phyloP scores from a whole-genome alignment of 2,329 filamentous ascomycete species.

The Leptographium lundbergii region DNA sequence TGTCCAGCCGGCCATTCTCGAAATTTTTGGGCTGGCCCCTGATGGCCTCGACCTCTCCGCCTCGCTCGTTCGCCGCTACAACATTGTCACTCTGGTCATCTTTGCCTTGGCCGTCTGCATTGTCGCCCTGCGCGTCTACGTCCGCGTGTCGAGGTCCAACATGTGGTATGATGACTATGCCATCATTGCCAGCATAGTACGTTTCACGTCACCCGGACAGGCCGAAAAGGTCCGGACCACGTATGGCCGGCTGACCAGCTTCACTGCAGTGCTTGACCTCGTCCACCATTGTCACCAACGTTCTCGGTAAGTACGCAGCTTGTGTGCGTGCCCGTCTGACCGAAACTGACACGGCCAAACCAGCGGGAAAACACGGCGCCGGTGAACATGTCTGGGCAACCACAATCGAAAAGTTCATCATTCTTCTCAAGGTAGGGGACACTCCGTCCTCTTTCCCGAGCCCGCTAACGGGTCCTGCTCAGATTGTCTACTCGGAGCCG shows the following conservation, averaged over 20 bases:
- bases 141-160: neutral
- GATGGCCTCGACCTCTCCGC: neutral
- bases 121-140: neutral
- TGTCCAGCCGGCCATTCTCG: neutral
- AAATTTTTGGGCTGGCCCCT: neutral
- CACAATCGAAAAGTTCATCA: neutral
- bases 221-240: neutral
- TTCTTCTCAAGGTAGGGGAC: neutral
- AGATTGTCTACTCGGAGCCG: constrained; percentile 1
- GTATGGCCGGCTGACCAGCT: neutral
- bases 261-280: neutral
- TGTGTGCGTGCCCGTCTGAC: neutral
- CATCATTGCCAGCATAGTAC: neutral
- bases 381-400: constrained; percentile 1
- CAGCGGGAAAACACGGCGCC: neutral
- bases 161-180: constrained; percentile 4
- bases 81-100: neutral
- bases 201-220: neutral
- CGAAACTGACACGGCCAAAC: neutral
- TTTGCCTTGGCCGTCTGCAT: neutral
- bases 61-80: neutral
- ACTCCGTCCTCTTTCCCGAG: neutral
- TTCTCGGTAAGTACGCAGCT: neutral
- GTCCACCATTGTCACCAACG: neutral
- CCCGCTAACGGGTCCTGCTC: neutral